Percentiles rank a stretch among this genome's conserved stretches.
These are phyloP conservation scores for Trichoderma pleuroti DNA, from an alignment of 2,329 filamentous ascomycete genomes.

Conservation along the genomic window DNA sequence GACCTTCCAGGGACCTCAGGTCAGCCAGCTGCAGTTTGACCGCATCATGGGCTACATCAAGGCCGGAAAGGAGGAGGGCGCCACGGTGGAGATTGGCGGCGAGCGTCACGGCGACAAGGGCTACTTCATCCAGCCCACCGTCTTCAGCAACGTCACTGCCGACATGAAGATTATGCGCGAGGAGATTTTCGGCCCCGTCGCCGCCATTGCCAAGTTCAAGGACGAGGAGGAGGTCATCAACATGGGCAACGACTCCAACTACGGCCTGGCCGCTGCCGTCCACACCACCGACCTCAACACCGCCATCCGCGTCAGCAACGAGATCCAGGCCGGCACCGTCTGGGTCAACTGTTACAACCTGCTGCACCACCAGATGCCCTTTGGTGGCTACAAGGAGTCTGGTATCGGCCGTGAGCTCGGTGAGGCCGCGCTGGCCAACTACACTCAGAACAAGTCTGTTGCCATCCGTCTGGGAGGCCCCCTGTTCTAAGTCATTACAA, in stretches of 20 bases:
- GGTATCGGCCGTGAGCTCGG: slow-evolving; percentile 76
- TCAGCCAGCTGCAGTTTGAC: slow-evolving; percentile 81
- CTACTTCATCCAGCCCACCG: slow-evolving; percentile 89
- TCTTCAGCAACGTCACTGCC: slow-evolving; percentile 76
- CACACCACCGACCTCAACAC: slow-evolving; percentile 82
- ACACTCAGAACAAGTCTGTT: slow-evolving; percentile 67
- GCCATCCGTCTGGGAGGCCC: slow-evolving; percentile 40
- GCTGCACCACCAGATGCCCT: slow-evolving; percentile 62
- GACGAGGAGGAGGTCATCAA: slow-evolving; percentile 73
- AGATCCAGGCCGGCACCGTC: slow-evolving; percentile 65
- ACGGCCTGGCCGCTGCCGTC: slow-evolving; percentile 78
- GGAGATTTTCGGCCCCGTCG: slow-evolving; percentile 90
- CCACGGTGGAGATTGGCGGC: slow-evolving; percentile 55
- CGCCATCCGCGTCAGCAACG: slow-evolving; percentile 74
- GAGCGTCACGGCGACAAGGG: slow-evolving; percentile 65
- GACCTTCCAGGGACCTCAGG: slow-evolving; percentile 86
- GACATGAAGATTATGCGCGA: slow-evolving; percentile 92
- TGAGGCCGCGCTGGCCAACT: slow-evolving; percentile 63
- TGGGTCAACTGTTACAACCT: slow-evolving; percentile 66
- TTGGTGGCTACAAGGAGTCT: slow-evolving; percentile 74
- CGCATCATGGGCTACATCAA: slow-evolving; percentile 83
- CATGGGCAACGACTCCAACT: slow-evolving; percentile 70
- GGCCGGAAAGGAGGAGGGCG: slow-evolving; percentile 57
- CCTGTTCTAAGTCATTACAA: slow-evolving; percentile 19
- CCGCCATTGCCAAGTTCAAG: slow-evolving; percentile 82